These are phyloP conservation scores for Gentiana macrophylla DNA, from an alignment of 257 asterid species.

Conservation along the genomic window DNA sequence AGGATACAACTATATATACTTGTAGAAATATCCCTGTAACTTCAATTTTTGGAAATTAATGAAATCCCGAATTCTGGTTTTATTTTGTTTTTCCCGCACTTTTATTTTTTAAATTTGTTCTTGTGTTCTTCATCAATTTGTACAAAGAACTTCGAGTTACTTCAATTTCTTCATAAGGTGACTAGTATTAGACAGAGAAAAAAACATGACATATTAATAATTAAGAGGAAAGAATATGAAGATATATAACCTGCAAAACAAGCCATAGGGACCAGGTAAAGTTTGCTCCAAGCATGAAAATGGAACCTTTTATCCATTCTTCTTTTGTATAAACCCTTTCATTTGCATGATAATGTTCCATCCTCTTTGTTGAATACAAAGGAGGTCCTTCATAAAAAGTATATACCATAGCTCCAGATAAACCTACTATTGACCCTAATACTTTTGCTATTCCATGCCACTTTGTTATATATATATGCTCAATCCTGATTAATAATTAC, in stretches of 20 bases:
- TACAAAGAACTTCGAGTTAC: no score
- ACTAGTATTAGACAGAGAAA: no score
- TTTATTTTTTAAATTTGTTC: no score
- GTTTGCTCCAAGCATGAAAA: conserved; percentile 35
- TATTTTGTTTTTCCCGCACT: no score
- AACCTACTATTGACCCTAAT: conserved; percentile 29
- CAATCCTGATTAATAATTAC: conserved; percentile 27
- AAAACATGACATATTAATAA: no score
- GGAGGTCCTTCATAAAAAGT: conserved; percentile 54
- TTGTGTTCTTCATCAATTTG: no score
- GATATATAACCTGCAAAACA: conserved; percentile 39
- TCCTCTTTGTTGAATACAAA: conserved; percentile 13
- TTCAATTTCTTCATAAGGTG: no score
- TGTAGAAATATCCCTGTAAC: no score
- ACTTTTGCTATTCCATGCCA: conserved; percentile 55
- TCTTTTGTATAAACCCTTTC: conserved; percentile 16
- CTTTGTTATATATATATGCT: conserved; percentile 21
- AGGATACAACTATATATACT: no score
- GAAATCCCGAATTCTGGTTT: no score
- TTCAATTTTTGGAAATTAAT: no score
- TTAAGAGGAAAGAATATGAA: no score
- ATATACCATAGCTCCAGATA: conserved; percentile 42
- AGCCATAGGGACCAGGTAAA: conserved; percentile 45
- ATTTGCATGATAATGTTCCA: conserved; percentile 3
- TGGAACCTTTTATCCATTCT: conserved; percentile 58